phyloP scores from a whole-genome alignment of 208 protist species.

The Vickermania ingenoplastis region DNA sequence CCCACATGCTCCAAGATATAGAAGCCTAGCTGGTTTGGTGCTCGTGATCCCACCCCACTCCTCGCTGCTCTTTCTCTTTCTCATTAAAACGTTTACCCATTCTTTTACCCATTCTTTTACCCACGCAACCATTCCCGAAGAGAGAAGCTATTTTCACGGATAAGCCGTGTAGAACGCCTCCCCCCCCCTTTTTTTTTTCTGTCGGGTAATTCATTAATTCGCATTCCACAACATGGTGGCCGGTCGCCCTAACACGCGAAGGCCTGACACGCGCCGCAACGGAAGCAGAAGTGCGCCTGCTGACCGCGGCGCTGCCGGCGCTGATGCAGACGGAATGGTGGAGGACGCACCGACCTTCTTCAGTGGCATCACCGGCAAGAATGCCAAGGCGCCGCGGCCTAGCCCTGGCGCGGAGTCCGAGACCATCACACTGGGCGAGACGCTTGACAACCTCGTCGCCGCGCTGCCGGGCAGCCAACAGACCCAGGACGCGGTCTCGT shows the following conservation, averaged over 20 bases:
- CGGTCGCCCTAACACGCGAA: neutral
- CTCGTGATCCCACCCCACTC: no score
- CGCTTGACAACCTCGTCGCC: neutral
- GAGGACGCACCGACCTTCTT: neutral
- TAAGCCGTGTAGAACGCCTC: no score
- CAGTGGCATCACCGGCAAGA: neutral
- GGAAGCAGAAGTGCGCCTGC: neutral
- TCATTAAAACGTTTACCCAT: no score
- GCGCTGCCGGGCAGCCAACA: slow-evolving; percentile 35
- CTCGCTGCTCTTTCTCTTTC: no score
- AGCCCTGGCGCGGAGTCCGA: neutral
- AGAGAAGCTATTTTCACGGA: no score
- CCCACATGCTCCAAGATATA: no score
- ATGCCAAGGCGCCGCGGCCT: neutral
- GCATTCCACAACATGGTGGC: no score
- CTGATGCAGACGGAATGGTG: neutral
- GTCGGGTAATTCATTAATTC: no score
- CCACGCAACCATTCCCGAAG: no score
- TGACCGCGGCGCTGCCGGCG: neutral
- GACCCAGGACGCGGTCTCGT: slow-evolving; percentile 75
- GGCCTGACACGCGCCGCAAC: neutral
- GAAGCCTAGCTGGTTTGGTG: no score
- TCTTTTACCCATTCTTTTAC: no score
- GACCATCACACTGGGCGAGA: neutral
- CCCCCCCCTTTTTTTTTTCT: no score